Evolutionary conservation across 2,329 filamentous ascomycete species (phyloP).

Genomic region (Aspergillus persii): DNA sequence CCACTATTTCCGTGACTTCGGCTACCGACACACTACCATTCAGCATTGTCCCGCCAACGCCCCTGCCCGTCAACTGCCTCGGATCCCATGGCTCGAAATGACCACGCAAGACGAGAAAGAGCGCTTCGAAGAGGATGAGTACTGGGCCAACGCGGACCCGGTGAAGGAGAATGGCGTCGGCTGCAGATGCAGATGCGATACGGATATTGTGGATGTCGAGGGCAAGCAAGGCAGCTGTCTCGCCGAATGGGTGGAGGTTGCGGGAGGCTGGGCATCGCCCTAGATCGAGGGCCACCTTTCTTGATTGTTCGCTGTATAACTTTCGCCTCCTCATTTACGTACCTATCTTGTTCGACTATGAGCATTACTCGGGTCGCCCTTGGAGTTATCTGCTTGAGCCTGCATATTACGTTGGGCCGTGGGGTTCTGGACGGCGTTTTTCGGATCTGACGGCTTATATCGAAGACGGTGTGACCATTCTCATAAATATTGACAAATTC

Average conservation of each 20-base stretch:
- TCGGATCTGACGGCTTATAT: constrained; percentile 37
- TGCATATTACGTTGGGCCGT: constrained; percentile 31
- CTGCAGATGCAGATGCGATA: constrained; percentile 94
- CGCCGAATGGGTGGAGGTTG: constrained; percentile 94
- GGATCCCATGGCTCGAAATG: constrained; percentile 76
- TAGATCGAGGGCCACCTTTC: constrained; percentile 29
- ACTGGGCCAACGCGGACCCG: constrained; percentile 85
- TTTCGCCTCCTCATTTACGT: constrained; percentile 27
- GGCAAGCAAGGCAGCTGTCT: constrained; percentile 95
- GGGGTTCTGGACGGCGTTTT: constrained; percentile 38
- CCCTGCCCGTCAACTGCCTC: constrained; percentile 77
- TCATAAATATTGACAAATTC: constrained; percentile 36
- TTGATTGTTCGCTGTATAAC: constrained; percentile 30
- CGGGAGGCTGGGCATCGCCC: constrained; percentile 80
- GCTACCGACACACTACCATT: constrained; percentile 97
- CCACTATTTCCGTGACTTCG: constrained; percentile 98
- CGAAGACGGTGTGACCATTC: constrained; percentile 35
- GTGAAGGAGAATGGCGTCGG: constrained; percentile 95
- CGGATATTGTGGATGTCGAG: constrained; percentile 95
- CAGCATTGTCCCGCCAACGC: constrained; percentile 98
- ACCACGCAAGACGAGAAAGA: constrained; percentile 79
- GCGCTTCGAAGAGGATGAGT: constrained; percentile 87
- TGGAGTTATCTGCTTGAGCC: constrained; percentile 34
- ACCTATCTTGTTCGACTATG: constrained; percentile 31
- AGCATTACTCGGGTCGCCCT: constrained; percentile 33